Conservation (phyloP, 2,329 filamentous ascomycete species). For the Phialophora tarda region DNA sequence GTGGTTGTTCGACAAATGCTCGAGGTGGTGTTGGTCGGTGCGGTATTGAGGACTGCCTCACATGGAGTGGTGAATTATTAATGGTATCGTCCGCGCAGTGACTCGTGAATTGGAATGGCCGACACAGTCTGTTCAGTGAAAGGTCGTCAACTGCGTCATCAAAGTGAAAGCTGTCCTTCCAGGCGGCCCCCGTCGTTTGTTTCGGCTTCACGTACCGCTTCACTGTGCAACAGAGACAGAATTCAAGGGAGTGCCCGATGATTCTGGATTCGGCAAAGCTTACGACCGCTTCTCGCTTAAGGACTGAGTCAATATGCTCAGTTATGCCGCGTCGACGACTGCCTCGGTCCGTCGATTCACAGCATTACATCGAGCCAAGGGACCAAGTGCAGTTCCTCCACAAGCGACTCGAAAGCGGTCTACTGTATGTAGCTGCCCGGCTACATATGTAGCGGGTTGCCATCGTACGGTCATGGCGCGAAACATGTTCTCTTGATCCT, state of each 20-base stretch:
- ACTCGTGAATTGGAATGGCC: too few relatives aligned
- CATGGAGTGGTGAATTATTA: too few relatives aligned
- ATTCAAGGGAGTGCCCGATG: not conserved
- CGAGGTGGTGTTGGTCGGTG: too few relatives aligned
- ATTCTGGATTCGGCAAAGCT: not conserved
- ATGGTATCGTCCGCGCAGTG: too few relatives aligned
- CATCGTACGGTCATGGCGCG: not conserved
- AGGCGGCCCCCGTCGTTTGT: too few relatives aligned
- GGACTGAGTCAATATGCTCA: not conserved
- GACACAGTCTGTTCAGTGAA: too few relatives aligned
- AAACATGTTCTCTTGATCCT: not conserved
- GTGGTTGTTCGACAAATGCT: not conserved
- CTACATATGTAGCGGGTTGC: not conserved
- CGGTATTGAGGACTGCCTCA: too few relatives aligned
- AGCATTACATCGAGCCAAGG: not conserved
- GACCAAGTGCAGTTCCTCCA: slow-evolving; percentile 10
- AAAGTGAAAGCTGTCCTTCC: too few relatives aligned
- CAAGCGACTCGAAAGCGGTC: not conserved
- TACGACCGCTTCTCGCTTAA: not conserved
- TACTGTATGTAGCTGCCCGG: not conserved
- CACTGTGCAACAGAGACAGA: not conserved
- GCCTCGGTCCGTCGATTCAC: slow-evolving; percentile 2
- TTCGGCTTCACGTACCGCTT: not conserved
- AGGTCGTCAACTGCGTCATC: too few relatives aligned
- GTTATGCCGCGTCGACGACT: not conserved